Base-by-base conservation (phyloP, 78 protist species). In the Dictyostelium capitatum region DNA sequence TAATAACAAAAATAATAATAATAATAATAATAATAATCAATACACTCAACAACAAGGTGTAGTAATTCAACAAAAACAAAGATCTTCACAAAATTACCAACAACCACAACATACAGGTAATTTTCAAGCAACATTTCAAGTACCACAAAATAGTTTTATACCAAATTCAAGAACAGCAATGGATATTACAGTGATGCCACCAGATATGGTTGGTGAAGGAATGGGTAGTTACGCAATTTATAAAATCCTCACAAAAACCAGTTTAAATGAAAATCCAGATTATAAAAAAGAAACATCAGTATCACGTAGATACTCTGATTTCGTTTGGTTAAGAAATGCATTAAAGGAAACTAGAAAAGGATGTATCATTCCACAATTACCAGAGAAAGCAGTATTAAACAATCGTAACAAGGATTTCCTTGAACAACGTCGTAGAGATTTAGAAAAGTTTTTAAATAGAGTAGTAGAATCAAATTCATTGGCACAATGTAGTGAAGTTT, bases 321-420 rank as follows among this genome's bases (percentile, higher is more conserved):
- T 91, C 30, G 25, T 79, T 8, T 91, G 95, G 95, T 82, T 91
- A 23, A 80, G 95, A 82, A 83, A 91, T 41, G 53, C 47, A 11
- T 69, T 91, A 20, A 83, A 82, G 30, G 95, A 91, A 25, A 91
- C 89, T 37, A 91, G 84, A 77, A 91, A 82, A 79, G 95, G 95
- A 28, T 48, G 43, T 6, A 65, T 82, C 25, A 74, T 91, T 56
- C 95, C 95, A 83, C 89, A 89, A 46, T 46, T 91, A 47, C 95
- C 95, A 65, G 95, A 91, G 57, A 91, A 91, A 54, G 95, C 90
- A 15, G 80, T 91, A 37, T 28, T 91, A 23, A 90, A 81, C 73
- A 82, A 83, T 46, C 83, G 83, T 65, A 90, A 90, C 67, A 81
- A 79, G 30, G 95, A 91, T 1, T 91, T 91, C 28, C 28, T 91